Percentiles rank a stretch among this genome's conserved stretches.
Evolutionary conservation across 192 early-diverging fungal species (phyloP).

Genomic region (Umbelopsis isabellina): DNA sequence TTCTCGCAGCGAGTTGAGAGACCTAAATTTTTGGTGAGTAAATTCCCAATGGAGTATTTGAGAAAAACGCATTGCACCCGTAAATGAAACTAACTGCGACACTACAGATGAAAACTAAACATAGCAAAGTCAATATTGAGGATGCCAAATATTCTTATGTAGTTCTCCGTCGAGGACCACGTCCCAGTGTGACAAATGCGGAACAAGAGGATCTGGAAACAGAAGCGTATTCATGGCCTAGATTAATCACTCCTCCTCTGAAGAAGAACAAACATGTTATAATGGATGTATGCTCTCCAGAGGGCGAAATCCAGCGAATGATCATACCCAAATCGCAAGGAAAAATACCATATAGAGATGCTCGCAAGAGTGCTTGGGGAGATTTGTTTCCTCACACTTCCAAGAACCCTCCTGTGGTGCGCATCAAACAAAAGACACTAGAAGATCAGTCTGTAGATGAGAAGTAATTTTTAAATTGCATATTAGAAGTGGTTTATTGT

Average conservation of each 20-base stretch:
- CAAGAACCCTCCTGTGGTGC: conserved; percentile 47
- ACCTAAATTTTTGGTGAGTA: conserved; percentile 56
- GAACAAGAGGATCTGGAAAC: conserved; percentile 26
- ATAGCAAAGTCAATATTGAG: conserved; percentile 67
- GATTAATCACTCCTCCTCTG: conserved; percentile 73
- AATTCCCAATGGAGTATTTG: neutral
- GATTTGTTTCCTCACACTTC: conserved; percentile 78
- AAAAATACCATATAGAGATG: conserved; percentile 73
- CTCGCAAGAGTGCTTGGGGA: conserved; percentile 81
- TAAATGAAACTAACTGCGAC: neutral
- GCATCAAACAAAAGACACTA: neutral
- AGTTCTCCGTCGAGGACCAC: conserved; percentile 67
- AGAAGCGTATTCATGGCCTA: conserved; percentile 67
- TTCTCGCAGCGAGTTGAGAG: conserved; percentile 81
- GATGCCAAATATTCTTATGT: conserved; percentile 81
- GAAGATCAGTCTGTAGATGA: neutral
- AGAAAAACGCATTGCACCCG: neutral
- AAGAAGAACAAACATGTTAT: conserved; percentile 80
- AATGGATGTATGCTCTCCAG: conserved; percentile 63
- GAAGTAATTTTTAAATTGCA: too few relatives aligned
- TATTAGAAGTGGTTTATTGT: too few relatives aligned
- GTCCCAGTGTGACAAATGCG: conserved; percentile 35
- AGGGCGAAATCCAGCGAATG: conserved; percentile 64
- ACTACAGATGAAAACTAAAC: conserved; percentile 64
- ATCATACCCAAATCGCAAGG: conserved; percentile 71